A percentile compares a stretch with the other conserved stretches of the same genome.
Conservation (phyloP, 495 filamentous ascomycete species). For the Aspergillus saccharolyticus region DNA sequence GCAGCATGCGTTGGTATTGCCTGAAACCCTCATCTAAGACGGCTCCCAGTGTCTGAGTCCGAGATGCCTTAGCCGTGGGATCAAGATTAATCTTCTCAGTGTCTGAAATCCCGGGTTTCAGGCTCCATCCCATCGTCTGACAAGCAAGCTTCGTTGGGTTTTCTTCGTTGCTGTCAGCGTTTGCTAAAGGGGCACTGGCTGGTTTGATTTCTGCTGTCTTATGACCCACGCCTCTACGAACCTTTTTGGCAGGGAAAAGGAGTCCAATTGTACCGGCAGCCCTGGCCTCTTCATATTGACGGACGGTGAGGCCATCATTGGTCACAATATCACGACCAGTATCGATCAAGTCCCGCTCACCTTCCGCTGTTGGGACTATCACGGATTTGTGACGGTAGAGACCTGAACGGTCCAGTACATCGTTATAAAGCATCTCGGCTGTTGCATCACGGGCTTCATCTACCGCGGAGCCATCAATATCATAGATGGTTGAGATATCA, state of each 20-base stretch:
- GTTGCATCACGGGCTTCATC: slow-evolving; percentile 73
- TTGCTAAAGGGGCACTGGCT: slow-evolving; percentile 44
- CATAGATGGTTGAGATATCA: slow-evolving; percentile 85
- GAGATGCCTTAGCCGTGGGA: slow-evolving; percentile 50
- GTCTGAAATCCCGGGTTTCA: slow-evolving; percentile 59
- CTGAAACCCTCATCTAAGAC: slow-evolving; percentile 84
- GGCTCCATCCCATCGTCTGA: slow-evolving; percentile 72
- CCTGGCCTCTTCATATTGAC: slow-evolving; percentile 59
- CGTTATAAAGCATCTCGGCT: slow-evolving; percentile 87
- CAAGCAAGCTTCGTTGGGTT: slow-evolving; percentile 64
- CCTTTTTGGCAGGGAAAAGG: slow-evolving; percentile 37
- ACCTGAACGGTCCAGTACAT: slow-evolving; percentile 85
- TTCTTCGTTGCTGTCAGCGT: slow-evolving; percentile 56
- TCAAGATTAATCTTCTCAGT: slow-evolving; percentile 73
- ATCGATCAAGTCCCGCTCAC: slow-evolving; percentile 79
- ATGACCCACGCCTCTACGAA: slow-evolving; percentile 41
- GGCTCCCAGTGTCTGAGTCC: slow-evolving; percentile 71
- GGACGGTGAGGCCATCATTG: slow-evolving; percentile 66
- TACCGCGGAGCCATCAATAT: slow-evolving; percentile 76
- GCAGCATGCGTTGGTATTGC: slow-evolving; percentile 79
- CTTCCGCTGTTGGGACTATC: slow-evolving; percentile 67
- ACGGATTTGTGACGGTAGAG: slow-evolving; percentile 75
- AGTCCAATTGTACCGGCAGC: slow-evolving; percentile 39
- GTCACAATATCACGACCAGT: slow-evolving; percentile 69
- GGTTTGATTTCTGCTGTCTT: slow-evolving; percentile 40